Conservation (phyloP, 1,139 yeast genomes). For the Geotrichum siamense region DNA sequence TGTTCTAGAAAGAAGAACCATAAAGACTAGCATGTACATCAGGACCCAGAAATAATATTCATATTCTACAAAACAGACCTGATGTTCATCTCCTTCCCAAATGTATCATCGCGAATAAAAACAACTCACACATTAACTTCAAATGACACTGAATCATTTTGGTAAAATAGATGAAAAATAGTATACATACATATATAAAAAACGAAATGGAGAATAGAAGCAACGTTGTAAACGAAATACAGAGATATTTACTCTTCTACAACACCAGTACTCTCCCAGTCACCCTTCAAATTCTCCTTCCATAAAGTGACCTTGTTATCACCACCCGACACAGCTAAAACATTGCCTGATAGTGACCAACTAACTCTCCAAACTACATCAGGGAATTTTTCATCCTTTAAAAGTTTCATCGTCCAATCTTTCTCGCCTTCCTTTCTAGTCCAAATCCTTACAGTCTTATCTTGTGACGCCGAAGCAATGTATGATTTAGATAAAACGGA, state of each 20-base stretch:
- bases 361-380: conserved; percentile 98
- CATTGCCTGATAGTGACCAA: conserved; percentile 94
- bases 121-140: neutral
- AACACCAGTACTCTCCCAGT: conserved; percentile 95
- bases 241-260: conserved; percentile 76
- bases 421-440: conserved; percentile 58
- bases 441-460: conserved; percentile 92
- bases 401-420: conserved; percentile 65
- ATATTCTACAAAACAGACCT: no score
- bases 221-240: no score
- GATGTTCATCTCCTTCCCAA: no score
- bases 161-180: neutral
- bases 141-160: neutral
- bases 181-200: neutral
- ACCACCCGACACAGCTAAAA: conserved; percentile 92
- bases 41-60: no score
- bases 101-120: no score
- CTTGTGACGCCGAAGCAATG: conserved; percentile 98
- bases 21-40: no score
- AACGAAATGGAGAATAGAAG: neutral
- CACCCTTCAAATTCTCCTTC: conserved; percentile 91
- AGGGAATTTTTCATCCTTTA: conserved; percentile 78
- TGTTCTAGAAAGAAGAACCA: no score
- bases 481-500: conserved; percentile 78
- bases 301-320: conserved; percentile 93